phyloP scores from a whole-genome alignment of 345 rosid species.

The Hibiscus syriacus region DNA sequence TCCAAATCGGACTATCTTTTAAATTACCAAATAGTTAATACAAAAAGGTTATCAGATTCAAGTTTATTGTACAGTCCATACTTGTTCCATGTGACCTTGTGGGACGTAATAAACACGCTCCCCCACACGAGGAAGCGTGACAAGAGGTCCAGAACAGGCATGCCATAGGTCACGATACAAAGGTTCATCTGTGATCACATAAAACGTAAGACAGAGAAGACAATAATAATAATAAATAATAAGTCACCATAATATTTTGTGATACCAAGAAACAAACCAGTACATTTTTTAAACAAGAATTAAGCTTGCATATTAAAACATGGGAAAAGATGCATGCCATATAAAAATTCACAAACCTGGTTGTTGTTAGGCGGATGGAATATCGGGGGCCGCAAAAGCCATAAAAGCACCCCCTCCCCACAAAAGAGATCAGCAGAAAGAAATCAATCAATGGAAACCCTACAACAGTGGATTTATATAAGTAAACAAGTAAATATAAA shows the following conservation, averaged over 20 bases:
- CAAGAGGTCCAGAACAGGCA: conserved; percentile 99
- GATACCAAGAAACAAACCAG: not conserved
- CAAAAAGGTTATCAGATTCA: not conserved
- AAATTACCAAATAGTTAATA: not conserved
- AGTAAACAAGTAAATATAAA: not conserved
- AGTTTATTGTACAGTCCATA: conserved; percentile 18
- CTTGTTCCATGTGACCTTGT: conserved; percentile 99
- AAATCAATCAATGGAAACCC: conserved; percentile 10
- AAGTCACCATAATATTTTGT: not conserved
- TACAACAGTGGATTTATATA: not conserved
- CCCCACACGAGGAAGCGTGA: conserved; percentile 80
- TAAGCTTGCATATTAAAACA: not conserved
- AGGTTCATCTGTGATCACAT: conserved; percentile 59
- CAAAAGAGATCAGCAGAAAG: conserved; percentile 6
- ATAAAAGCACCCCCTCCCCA: conserved; percentile 26
- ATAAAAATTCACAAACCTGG: conserved; percentile 35
- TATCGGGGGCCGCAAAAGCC: conserved; percentile 39
- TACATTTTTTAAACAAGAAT: not conserved
- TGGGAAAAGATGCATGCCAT: not conserved
- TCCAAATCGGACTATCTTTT: not conserved
- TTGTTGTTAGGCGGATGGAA: conserved; percentile 28
- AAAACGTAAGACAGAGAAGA: not conserved
- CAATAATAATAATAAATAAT: not conserved
- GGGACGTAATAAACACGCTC: conserved; percentile 98
- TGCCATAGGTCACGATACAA: conserved; percentile 82